Evolutionary conservation across 768 basidiomycete species (phyloP), one percentile per base, ranked within the genome.

Genomic region (Phylloporus scabripes): DNA sequence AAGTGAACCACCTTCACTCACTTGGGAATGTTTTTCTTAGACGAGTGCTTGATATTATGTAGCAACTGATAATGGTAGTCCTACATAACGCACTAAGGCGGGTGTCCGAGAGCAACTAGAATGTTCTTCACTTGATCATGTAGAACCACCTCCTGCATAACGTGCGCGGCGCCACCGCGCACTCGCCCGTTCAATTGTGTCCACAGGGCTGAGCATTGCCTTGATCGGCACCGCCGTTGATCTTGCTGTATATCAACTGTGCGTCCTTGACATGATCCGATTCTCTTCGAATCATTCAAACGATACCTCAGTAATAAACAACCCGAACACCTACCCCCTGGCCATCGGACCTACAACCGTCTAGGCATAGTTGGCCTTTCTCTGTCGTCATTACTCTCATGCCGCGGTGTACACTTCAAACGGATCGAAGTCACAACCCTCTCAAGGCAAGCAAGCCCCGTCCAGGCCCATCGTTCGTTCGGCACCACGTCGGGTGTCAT

Each of bases 201-300:
- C 87, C 14, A 87, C 87, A 29, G 89, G 89, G 47, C 72, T 91
- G 68, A 87, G 79, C 69, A 87, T 88, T 55, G 89, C 87, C 40
- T 77, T 92, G 50, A 87, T 92, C 52, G 87, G 89, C 50, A 83
- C 87, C 20, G 90, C 90, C 14, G 87, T 92, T 45, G 89, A 90
- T 51, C 75, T 90, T 53, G 88, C 87, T 39, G 87, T 90, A 36
- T 92, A 90, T 71, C 80, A 86, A 67, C 72, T 92, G 89, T 91
- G 64, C 72, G 86, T 77, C 29, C 32, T 43, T 49, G 24, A 24
- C 21, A 32, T 46, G 40, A 45, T 26, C 23, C 26, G 11, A 37
- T 41, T 11, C 31, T 42, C 42, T n/a, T 18, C 31, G 21, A 50
- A 46, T 47, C 18, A 41, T 37, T 50, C 44, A 51, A 37, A 51